Evolutionary conservation across 805 yeast genomes (phyloP).

Genomic region (Millerago galiae): DNA sequence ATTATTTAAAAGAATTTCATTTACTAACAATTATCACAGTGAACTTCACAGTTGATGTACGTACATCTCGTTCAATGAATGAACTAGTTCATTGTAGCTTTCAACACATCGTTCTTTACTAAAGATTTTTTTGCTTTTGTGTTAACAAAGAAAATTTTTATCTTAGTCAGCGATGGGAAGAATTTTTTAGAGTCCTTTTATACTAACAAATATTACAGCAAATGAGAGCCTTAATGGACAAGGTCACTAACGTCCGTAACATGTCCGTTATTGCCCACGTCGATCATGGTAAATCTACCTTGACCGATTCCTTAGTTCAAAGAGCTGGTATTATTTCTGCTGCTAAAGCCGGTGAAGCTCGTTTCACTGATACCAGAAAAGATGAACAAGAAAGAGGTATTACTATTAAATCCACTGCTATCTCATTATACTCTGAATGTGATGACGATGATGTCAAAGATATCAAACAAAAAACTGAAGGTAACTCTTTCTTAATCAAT

Average conservation of each 20-base stretch:
- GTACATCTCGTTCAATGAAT: slow-evolving; percentile 1
- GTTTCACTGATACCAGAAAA: slow-evolving; percentile 99
- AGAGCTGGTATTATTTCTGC: slow-evolving; percentile 99
- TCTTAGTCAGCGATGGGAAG: not conserved
- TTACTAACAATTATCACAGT: slow-evolving; percentile 27
- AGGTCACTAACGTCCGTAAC: slow-evolving; percentile 99
- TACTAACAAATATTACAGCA: slow-evolving; percentile 38
- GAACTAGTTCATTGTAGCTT: too few species aligned
- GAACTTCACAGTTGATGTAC: slow-evolving; percentile 53
- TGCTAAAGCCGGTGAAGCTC: slow-evolving; percentile 99
- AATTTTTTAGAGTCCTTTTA: not conserved
- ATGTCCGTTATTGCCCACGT: slow-evolving; percentile 99
- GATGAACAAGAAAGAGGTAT: slow-evolving; percentile 99
- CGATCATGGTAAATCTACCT: slow-evolving; percentile 99
- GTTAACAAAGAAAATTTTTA: not conserved
- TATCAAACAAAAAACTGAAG: slow-evolving; percentile 78
- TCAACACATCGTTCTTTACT: not conserved
- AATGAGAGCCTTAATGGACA: slow-evolving; percentile 99
- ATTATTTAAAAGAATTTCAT: too few species aligned
- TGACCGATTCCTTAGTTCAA: slow-evolving; percentile 98
- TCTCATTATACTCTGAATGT: slow-evolving; percentile 89
- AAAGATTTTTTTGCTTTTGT: not conserved
- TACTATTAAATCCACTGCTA: slow-evolving; percentile 98
- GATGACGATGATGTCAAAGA: slow-evolving; percentile 80
- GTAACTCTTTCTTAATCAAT: slow-evolving; percentile 94